Conservation (phyloP, 2,329 filamentous ascomycete species). For the Passalora sequoiae region DNA sequence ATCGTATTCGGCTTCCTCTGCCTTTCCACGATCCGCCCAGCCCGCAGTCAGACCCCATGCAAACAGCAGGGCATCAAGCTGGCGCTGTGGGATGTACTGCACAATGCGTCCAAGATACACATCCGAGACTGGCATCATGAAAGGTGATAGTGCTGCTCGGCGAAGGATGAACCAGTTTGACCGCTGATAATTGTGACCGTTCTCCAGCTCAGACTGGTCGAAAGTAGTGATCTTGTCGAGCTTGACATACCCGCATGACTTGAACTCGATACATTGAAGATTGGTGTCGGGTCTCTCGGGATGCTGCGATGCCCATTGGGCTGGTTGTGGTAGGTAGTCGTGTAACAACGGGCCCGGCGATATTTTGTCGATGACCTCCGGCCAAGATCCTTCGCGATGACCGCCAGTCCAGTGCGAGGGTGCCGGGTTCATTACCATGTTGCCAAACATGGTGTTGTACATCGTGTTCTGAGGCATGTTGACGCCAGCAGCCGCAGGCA, state of each 20-base stretch:
- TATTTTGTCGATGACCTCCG: conserved; percentile 45
- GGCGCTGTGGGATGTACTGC: conserved; percentile 33
- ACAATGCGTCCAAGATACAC: conserved; percentile 37
- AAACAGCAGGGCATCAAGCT: conserved; percentile 31
- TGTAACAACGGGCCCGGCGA: conserved; percentile 45
- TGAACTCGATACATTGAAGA: conserved; percentile 47
- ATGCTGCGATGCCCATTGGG: conserved; percentile 27
- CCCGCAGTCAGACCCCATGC: conserved; percentile 33
- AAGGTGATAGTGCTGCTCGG: conserved; percentile 26
- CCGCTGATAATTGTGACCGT: conserved; percentile 14
- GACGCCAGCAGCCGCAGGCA: no score
- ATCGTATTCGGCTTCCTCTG: conserved; percentile 39
- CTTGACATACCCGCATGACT: conserved; percentile 58
- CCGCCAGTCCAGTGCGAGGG: conserved; percentile 33
- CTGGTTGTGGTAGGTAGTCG: conserved; percentile 36
- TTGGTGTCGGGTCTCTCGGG: conserved; percentile 28
- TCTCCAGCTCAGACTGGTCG: conserved; percentile 35
- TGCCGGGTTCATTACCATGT: conserved; percentile 4
- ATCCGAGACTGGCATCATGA: conserved; percentile 38
- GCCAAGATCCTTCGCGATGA: conserved; percentile 47
- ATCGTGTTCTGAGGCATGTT: no score
- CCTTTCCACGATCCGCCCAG: conserved; percentile 29
- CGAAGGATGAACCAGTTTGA: conserved; percentile 32
- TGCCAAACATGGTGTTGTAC: no score
- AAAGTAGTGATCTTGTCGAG: conserved; percentile 33